Evolutionary conservation across 768 basidiomycete species (phyloP), one percentile per base, ranked within the genome.

Genomic region (Trametes cinnabarina): DNA sequence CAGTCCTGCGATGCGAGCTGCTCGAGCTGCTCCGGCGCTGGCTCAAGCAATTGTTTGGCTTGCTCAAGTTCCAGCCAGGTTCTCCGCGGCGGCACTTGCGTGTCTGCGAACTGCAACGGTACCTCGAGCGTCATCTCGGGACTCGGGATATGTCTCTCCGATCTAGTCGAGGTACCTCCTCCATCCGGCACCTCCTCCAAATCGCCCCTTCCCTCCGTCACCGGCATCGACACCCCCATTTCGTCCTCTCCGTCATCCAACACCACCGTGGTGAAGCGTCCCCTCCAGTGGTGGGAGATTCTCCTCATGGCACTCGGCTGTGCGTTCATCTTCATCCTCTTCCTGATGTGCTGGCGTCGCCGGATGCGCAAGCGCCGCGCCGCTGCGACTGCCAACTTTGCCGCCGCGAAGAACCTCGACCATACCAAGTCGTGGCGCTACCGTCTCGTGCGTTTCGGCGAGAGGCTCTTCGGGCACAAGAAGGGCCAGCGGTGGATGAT

Each of bases 261-360:
- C 30, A 62, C 53, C 50, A 71, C 63, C 17, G 66, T 52, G 25
- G 64, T 56, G 19, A 69, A 66, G 20, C 76, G 74, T 25, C 64
- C 76, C 22, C 74, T 92, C 9, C 73, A 75, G 58, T 92, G 91
- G 90, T 92, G 90, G 90, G 79, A 93, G 73, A 91, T 92, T 63
- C 75, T 92, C 55, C 80, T 92, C 54, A 92, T 92, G 88, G 77
- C 85, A 0, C 81, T 92, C 35, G 89, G 91, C 10, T 88, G 87
- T 67, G 85, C 86, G 15, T 88, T 92, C 72, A 85, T 92, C 71
- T 85, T 90, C 68, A 55, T 91, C 40, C 69, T 82, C 44, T 70
- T 90, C 59, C 67, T 92, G 58, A 79, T 83, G 75, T 79, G 78
- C 63, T 92, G 86, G 83, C 83, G 91, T 22, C 79, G 87, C 17